Evolutionary conservation across 2,329 filamentous ascomycete genomes (phyloP).

Genomic region (Pseudocercospora fijiensis): DNA sequence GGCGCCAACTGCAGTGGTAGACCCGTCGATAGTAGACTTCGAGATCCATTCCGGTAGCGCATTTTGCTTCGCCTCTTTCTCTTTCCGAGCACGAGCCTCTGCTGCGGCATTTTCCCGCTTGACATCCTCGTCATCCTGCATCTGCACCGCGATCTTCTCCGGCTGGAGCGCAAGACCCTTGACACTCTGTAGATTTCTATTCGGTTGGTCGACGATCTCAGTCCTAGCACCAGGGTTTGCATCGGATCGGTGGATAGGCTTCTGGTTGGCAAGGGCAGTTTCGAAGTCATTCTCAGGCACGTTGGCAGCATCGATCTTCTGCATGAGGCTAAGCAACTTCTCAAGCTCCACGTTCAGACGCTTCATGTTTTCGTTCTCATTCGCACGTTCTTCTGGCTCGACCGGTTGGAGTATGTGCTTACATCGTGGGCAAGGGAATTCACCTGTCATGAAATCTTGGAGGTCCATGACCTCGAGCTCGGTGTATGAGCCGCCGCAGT

Average conservation of each 20-base stretch:
- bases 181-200: constrained; percentile 35
- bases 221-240: constrained; percentile 59
- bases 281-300: constrained; percentile 75
- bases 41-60: constrained; percentile 40
- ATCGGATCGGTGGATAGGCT: constrained; percentile 65
- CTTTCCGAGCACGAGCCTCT: constrained; percentile 33
- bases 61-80: constrained; percentile 40
- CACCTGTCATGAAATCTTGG: constrained; percentile 54
- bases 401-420: constrained; percentile 59
- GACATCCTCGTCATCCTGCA: constrained; percentile 39
- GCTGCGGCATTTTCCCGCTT: constrained; percentile 36
- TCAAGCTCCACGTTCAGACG: constrained; percentile 76
- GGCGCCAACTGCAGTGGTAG: constrained; percentile 47
- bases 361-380: constrained; percentile 62
- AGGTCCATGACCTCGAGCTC: constrained; percentile 84
- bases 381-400: constrained; percentile 61
- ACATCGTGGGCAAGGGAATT: constrained; percentile 82
- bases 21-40: constrained; percentile 39
- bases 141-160: constrained; percentile 39
- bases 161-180: constrained; percentile 39
- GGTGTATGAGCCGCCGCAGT: constrained; percentile 84
- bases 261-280: constrained; percentile 61
- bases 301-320: constrained; percentile 70
- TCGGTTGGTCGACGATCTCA: constrained; percentile 38
- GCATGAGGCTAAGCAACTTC: constrained; percentile 73